Evolutionary conservation across 768 basidiomycete species (phyloP), one percentile per base, ranked within the genome.

Genomic region (Suillus decipiens): DNA sequence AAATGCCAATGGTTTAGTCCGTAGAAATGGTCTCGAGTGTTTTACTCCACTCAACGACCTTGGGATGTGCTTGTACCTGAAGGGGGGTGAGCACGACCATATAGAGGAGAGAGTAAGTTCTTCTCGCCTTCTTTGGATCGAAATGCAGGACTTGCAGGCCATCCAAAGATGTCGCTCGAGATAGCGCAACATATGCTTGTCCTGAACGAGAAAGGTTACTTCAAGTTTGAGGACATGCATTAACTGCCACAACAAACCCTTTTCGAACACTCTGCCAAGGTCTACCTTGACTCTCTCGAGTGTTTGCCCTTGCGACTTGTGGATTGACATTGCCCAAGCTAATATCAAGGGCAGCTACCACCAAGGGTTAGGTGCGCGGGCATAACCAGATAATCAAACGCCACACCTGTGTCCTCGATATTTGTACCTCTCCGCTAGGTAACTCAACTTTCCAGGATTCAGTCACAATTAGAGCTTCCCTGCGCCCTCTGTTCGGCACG

Each of bases 311-410:
- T 99, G 97, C 12, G 92, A 92, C 73, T 99, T 99, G 76, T 99
- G 97, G 66, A 99, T 99, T 54, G 90, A 93, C 93, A 98, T 96
- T 0, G 96, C 96, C 96, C 96, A 99, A 0, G 96, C 84, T 43
- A 96, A 81, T 63, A 97, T 95, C 31, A 98, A 73, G 0, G 93
- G 94, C 2, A 96, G 74, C 93, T 96, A 67, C 11, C 17, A 10
- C 59, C 19, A 59, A 28, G 19, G 19, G 10, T 57, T 7, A 57
- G 56, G 19, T 12, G 4, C 19, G 9, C 1, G 14, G 28, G 33
- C 47, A 15, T 8, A 5, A 54, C 60, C 1, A 19, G 60, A 28
- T 31, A 19, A 54, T 15, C 24, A 55, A 43, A 73, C 82, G 24
- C 17, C 22, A 33, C 60, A 95, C 93, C 85, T 98, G 96, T 2